phyloP scores from a whole-genome alignment of 306 rosid species.

The Luffa acutangula region DNA sequence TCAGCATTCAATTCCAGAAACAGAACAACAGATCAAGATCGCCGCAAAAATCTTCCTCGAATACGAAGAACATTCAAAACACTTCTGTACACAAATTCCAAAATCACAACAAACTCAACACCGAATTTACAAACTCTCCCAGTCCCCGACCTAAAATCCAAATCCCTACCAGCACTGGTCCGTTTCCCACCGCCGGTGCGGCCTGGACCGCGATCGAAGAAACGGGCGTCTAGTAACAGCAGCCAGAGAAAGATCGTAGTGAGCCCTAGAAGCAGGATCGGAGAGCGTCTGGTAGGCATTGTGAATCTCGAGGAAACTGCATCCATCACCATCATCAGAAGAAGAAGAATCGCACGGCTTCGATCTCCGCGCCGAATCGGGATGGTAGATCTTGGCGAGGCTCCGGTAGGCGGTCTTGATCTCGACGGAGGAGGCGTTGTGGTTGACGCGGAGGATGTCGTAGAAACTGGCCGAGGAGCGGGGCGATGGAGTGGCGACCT shows the following conservation, averaged over 20 bases:
- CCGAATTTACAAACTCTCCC: not conserved
- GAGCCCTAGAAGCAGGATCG: slow-evolving; percentile 64
- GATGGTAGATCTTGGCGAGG: slow-evolving; percentile 50
- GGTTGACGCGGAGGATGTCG: slow-evolving; percentile 29
- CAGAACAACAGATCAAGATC: not conserved
- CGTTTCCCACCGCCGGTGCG: slow-evolving; percentile 80
- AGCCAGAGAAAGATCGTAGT: slow-evolving; percentile 46
- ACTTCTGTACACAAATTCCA: not conserved
- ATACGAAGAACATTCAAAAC: not conserved
- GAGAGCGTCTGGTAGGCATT: slow-evolving; percentile 75
- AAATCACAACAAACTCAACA: not conserved
- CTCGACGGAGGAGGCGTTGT: slow-evolving; percentile 31
- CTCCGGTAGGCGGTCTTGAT: slow-evolving; percentile 43
- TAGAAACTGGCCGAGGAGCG: slow-evolving; percentile 19
- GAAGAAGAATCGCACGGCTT: slow-evolving; percentile 5
- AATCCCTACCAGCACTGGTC: slow-evolving; percentile 87
- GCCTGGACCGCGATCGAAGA: slow-evolving; percentile 23
- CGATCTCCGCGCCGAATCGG: slow-evolving; percentile 34
- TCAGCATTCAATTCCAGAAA: not conserved
- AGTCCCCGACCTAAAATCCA: not conserved
- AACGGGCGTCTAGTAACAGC: slow-evolving; percentile 5
- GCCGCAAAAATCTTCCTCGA: not conserved
- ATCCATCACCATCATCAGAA: slow-evolving; percentile 14
- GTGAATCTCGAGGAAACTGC: slow-evolving; percentile 59
- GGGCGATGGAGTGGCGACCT: not conserved